These are phyloP conservation scores for Chlamydomonas eustigma DNA, from an alignment of 139 green algal species.

Conservation along the genomic window DNA sequence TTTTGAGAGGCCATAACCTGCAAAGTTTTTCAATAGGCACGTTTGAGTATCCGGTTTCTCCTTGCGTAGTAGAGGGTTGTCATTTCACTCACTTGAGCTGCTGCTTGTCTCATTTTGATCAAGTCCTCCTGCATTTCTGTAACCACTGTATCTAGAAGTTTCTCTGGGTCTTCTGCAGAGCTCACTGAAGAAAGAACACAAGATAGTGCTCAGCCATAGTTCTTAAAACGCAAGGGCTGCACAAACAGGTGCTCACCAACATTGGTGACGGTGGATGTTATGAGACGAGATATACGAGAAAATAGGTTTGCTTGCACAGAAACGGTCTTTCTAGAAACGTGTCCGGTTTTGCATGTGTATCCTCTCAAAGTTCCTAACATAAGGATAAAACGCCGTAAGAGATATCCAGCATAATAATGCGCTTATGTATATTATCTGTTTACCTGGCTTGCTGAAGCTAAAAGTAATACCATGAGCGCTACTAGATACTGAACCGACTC, in stretches of 20 bases:
- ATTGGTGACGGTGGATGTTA: slow-evolving; percentile 88
- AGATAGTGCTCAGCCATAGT: background rate
- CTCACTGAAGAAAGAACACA: slow-evolving; percentile 49
- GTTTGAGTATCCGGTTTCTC: no score
- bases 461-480: no score
- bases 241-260: no score
- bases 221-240: no score
- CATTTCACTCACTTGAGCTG: slow-evolving; percentile 82
- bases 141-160: slow-evolving; percentile 96
- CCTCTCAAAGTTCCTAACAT: no score
- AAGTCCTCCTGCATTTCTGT: slow-evolving; percentile 97
- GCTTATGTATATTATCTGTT: no score
- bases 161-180: slow-evolving; percentile 92
- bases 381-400: no score
- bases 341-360: no score
- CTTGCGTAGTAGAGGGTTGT: no score
- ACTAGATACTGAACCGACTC: no score
- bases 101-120: slow-evolving; percentile 95
- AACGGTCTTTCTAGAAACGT: slow-evolving; percentile 28
- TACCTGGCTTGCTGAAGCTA: no score
- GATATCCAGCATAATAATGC: no score
- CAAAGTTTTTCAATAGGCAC: background rate
- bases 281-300: slow-evolving; percentile 67
- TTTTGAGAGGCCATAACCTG: slow-evolving; percentile 95
- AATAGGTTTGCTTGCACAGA: slow-evolving; percentile 88